These are phyloP conservation scores for Chlorella ohadii DNA, from an alignment of 139 green algal genomes.

Conservation along the genomic window DNA sequence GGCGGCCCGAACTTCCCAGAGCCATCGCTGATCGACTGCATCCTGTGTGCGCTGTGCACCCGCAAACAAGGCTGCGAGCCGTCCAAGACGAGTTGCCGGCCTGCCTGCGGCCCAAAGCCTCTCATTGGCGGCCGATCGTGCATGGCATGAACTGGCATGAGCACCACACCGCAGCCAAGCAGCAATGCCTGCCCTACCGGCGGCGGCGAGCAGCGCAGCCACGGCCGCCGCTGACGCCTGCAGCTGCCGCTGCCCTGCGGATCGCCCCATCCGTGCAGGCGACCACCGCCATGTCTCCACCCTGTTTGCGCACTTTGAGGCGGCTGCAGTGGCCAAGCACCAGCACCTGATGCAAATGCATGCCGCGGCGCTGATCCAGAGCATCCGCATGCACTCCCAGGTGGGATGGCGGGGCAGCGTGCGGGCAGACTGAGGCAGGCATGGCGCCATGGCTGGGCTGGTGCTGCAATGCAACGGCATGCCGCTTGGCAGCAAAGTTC, in stretches of 20 bases:
- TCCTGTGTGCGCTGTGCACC: not conserved
- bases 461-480: too few species aligned
- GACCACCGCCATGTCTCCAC: constrained; percentile 9
- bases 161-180: too few species aligned
- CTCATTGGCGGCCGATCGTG: too few species aligned
- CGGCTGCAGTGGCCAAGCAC: not conserved
- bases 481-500: too few species aligned
- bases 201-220: not conserved
- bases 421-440: too few species aligned
- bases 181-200: too few species aligned
- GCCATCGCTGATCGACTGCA: not conserved
- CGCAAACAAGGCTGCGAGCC: too few species aligned
- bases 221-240: not conserved
- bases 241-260: not conserved
- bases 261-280: not conserved
- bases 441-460: too few species aligned
- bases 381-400: constrained; percentile 1
- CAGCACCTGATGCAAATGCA: constrained; percentile 10
- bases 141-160: too few species aligned
- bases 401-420: not conserved
- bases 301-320: constrained; percentile 6
- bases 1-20: not conserved
- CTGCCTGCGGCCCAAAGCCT: too few species aligned
- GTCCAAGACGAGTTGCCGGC: too few species aligned
- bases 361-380: not conserved